These are phyloP conservation scores for Lactarius hengduanensis DNA, from an alignment of 768 basidiomycete genomes.

Conservation along the genomic window DNA sequence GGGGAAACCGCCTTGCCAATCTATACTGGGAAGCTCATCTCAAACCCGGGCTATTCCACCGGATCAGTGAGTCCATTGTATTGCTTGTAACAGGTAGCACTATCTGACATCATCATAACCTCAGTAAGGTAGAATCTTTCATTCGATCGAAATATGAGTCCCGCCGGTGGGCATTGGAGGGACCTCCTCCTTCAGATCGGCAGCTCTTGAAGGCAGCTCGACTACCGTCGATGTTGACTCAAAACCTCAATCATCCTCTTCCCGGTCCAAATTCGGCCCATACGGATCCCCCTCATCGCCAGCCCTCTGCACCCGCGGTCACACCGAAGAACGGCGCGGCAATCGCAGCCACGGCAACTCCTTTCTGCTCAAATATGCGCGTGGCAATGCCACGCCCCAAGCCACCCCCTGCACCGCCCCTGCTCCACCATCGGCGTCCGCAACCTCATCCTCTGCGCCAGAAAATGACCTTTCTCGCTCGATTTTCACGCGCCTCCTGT, in stretches of 20 bases:
- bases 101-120: conserved; percentile 5
- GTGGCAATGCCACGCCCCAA: conserved; percentile 16
- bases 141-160: conserved; percentile 97
- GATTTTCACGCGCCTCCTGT: conserved; percentile 73
- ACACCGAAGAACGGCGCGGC: conserved; percentile 39
- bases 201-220: conserved; percentile 57
- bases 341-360: conserved; percentile 55
- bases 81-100: neutral
- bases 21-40: conserved; percentile 97
- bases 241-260: conserved; percentile 23
- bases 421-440: conserved; percentile 33
- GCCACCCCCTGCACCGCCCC: conserved; percentile 3
- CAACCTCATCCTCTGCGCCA: conserved; percentile 40
- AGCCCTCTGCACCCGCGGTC: conserved; percentile 29
- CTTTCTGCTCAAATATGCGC: conserved; percentile 41
- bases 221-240: conserved; percentile 30
- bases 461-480: conserved; percentile 77
- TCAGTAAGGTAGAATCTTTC: conserved; percentile 97
- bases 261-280: conserved; percentile 30
- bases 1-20: conserved; percentile 94
- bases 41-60: conserved; percentile 84
- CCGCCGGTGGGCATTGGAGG: conserved; percentile 90
- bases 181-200: conserved; percentile 77
- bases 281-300: conserved; percentile 35
- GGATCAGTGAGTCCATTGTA: conserved; percentile 72